These are phyloP conservation scores for Bipolaris sorokiniana DNA, from an alignment of 2,329 filamentous ascomycete species.

Conservation along the genomic window DNA sequence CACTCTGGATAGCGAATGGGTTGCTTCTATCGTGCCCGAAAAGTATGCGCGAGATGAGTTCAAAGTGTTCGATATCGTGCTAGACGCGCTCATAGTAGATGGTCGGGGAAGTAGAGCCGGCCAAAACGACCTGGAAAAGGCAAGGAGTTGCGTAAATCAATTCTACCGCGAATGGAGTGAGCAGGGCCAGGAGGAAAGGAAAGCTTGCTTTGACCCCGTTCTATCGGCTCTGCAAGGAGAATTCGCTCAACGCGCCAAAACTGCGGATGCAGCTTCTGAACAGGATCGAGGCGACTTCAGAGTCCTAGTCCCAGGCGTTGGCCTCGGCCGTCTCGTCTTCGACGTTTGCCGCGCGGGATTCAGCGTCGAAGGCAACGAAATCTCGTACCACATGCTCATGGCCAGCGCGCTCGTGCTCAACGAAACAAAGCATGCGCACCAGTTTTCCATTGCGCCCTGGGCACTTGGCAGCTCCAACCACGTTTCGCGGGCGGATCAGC, in stretches of 20 bases:
- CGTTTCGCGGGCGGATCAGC: conserved; percentile 72
- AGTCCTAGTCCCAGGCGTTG: conserved; percentile 87
- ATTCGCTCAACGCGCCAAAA: conserved; percentile 31
- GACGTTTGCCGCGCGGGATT: conserved; percentile 79
- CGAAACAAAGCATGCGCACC: conserved; percentile 62
- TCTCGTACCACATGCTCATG: conserved; percentile 95
- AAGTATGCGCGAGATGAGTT: conserved; percentile 39
- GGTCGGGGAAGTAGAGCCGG: conserved; percentile 58
- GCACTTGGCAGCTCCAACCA: conserved; percentile 89
- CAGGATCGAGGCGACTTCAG: conserved; percentile 54
- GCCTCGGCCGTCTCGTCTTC: conserved; percentile 85
- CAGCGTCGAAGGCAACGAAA: conserved; percentile 84
- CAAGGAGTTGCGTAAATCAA: conserved; percentile 87
- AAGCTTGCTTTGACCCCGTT: conserved; percentile 78
- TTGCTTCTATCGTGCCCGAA: conserved; percentile 39
- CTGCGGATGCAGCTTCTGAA: not conserved
- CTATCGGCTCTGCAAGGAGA: conserved; percentile 66
- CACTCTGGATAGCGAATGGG: conserved; percentile 41
- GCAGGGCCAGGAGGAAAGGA: conserved; percentile 75
- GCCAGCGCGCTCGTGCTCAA: conserved; percentile 80
- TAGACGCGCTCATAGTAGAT: conserved; percentile 70
- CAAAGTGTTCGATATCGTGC: conserved; percentile 53
- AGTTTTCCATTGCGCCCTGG: conserved; percentile 84
- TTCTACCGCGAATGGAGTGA: conserved; percentile 94
- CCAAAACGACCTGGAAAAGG: conserved; percentile 81